These are phyloP conservation scores for Phytophthora pseudosyringae DNA, from an alignment of 352 stramenopile species.

Conservation along the genomic window DNA sequence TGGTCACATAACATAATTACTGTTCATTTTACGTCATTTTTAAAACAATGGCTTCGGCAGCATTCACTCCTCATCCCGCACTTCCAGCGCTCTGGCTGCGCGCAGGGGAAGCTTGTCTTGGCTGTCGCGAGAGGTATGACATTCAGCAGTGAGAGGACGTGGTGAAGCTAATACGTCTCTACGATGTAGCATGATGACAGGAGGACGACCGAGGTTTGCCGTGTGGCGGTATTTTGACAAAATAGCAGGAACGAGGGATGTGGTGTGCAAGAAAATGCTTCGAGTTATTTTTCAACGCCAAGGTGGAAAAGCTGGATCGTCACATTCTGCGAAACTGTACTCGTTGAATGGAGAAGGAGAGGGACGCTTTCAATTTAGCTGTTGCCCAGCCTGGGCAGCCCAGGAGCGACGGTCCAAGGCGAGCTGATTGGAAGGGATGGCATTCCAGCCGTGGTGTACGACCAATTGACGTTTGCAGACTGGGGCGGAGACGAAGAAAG, in stretches of 20 bases:
- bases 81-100: no score
- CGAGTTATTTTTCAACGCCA: slow-evolving; percentile 4
- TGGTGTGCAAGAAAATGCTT: slow-evolving; percentile 10
- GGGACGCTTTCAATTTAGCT: not conserved
- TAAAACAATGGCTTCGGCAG: no score
- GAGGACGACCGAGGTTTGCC: not conserved
- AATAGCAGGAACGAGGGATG: not conserved
- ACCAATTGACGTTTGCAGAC: not conserved
- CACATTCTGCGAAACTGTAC: not conserved
- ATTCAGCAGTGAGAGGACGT: no score
- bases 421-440: not conserved
- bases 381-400: no score
- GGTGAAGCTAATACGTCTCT: no score
- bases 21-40: no score
- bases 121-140: no score
- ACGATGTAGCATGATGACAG: slow-evolving; percentile 3
- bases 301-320: slow-evolving; percentile 14
- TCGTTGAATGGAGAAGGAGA: not conserved
- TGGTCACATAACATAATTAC: no score
- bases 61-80: no score
- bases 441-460: not conserved
- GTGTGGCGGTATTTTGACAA: slow-evolving; percentile 3
- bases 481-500: not conserved
- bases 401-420: not conserved
- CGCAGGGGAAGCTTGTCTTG: no score